These are phyloP conservation scores for Mucuna pruriens DNA, from an alignment of 306 rosid species.

Conservation along the genomic window DNA sequence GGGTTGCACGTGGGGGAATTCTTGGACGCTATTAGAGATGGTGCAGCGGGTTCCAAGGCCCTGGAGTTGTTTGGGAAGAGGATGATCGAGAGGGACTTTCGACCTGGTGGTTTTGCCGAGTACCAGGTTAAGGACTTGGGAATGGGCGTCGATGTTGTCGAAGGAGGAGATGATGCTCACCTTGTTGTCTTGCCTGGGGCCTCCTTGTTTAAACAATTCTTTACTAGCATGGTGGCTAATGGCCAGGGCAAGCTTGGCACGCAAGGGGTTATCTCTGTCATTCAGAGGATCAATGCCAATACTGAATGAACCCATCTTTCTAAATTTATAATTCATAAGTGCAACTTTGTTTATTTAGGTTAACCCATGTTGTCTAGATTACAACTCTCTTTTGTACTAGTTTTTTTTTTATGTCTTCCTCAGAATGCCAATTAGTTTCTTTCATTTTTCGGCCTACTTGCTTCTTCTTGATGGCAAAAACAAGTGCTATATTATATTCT, in stretches of 20 bases:
- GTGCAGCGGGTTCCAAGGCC: slow-evolving; percentile 68
- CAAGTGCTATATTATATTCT: no score
- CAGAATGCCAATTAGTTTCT: no score
- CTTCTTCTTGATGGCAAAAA: no score
- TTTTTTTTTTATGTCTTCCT: no score
- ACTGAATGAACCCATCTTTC: no score
- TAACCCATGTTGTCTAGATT: no score
- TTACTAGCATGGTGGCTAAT: slow-evolving; percentile 76
- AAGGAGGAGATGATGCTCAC: slow-evolving; percentile 48
- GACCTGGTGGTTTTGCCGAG: slow-evolving; percentile 74
- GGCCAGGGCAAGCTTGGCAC: slow-evolving; percentile 76
- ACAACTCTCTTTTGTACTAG: no score
- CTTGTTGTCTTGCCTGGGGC: slow-evolving; percentile 80
- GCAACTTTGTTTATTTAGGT: no score
- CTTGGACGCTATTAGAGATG: slow-evolving; percentile 59
- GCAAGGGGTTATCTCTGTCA: slow-evolving; percentile 74
- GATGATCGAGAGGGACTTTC: slow-evolving; percentile 61
- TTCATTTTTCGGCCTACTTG: no score
- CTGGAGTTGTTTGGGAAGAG: slow-evolving; percentile 80
- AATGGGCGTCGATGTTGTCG: slow-evolving; percentile 74
- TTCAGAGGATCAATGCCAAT: slow-evolving; percentile 63
- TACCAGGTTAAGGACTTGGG: slow-evolving; percentile 91
- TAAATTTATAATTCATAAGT: no score
- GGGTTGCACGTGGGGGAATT: slow-evolving; percentile 65
- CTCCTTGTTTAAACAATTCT: slow-evolving; percentile 70